These are phyloP conservation scores for Phlyctochytrium planicorne DNA, from an alignment of 192 early-diverging fungal species.

Conservation along the genomic window DNA sequence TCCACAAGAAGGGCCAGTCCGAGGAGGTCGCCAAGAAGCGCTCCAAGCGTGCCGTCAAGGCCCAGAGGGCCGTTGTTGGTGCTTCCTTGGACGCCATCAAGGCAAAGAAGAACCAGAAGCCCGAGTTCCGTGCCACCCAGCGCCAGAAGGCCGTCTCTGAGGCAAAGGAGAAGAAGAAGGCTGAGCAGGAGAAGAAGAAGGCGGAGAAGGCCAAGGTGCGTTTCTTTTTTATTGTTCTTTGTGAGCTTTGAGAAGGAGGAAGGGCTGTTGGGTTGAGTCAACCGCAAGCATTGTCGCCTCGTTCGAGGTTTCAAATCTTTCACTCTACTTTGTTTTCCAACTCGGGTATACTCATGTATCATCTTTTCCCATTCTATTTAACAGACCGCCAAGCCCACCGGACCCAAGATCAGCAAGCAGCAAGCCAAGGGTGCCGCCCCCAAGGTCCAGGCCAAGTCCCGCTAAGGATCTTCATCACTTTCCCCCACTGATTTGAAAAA, in stretches of 20 bases:
- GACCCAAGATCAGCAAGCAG: slow-evolving; percentile 80
- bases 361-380: slow-evolving; percentile 41
- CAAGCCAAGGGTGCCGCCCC: slow-evolving; percentile 74
- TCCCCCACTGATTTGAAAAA: too few relatives aligned
- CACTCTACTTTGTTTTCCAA: slow-evolving; percentile 10
- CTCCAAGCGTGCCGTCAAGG: slow-evolving; percentile 90
- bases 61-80: slow-evolving; percentile 93
- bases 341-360: too few relatives aligned
- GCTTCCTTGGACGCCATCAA: slow-evolving; percentile 94
- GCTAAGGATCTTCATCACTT: too few relatives aligned
- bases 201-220: slow-evolving; percentile 76
- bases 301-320: neutral
- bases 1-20: slow-evolving; percentile 98
- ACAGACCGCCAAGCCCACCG: slow-evolving; percentile 30
- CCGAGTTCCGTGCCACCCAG: slow-evolving; percentile 89
- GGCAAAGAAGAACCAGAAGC: slow-evolving; percentile 95
- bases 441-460: slow-evolving; percentile 78
- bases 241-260: too few relatives aligned
- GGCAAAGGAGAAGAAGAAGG: slow-evolving; percentile 94
- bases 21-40: slow-evolving; percentile 97
- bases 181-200: slow-evolving; percentile 82
- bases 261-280: too few relatives aligned
- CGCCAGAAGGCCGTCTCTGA: slow-evolving; percentile 80
- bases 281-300: too few relatives aligned
- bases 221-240: too few relatives aligned